Evolutionary conservation across 179 eudicot species (phyloP).

Genomic region (Patellifolia procumbens): DNA sequence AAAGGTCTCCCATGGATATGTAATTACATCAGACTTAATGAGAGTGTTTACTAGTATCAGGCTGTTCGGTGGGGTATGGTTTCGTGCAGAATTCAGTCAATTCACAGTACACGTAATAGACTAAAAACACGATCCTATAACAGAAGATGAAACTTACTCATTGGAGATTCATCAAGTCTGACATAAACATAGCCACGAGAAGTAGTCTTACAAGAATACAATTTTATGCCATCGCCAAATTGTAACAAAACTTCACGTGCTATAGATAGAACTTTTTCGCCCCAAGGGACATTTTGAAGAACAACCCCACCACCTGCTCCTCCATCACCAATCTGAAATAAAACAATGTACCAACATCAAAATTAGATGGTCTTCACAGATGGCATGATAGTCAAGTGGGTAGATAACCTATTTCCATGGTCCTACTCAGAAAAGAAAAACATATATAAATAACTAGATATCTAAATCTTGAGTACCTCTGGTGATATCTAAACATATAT

Average conservation of each 20-base stretch:
- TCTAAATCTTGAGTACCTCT: background rate
- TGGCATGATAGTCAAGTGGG: background rate
- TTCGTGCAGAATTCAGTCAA: background rate
- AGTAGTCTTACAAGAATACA: conserved; percentile 74
- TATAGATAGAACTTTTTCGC: conserved; percentile 68
- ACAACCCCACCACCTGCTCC: conserved; percentile 97
- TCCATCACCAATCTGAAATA: conserved; percentile 80
- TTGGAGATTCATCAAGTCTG: conserved; percentile 77
- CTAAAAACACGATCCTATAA: background rate
- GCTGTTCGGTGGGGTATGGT: background rate
- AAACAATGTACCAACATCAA: conserved; percentile 15
- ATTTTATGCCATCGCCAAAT: conserved; percentile 63
- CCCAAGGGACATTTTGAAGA: conserved; percentile 81
- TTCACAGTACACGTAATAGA: background rate
- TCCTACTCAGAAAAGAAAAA: background rate
- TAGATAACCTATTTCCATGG: background rate
- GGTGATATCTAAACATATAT: too few species aligned
- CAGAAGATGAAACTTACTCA: conserved; percentile 52
- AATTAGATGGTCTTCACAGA: background rate
- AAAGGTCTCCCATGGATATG: background rate
- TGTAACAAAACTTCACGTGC: conserved; percentile 65
- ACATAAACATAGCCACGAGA: conserved; percentile 83
- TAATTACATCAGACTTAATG: background rate
- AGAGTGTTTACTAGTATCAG: background rate
- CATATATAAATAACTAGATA: conserved; percentile 3